Evolutionary conservation across 2,329 filamentous ascomycete species (phyloP).

Genomic region (Trichoderma aggressivum): DNA sequence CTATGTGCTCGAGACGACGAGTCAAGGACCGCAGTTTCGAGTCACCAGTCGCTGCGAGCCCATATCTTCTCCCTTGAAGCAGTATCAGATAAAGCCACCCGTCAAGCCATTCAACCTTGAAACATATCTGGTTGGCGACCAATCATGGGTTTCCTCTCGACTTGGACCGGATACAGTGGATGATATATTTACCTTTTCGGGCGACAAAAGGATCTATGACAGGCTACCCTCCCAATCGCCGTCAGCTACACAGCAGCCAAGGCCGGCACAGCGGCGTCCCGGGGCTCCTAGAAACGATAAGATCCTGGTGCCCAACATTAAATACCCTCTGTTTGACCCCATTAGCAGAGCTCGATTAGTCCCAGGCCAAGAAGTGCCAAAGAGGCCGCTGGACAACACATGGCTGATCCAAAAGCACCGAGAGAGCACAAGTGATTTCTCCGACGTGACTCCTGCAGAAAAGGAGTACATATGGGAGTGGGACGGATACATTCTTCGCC

Average conservation of each 20-base stretch:
- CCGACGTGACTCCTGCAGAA: constrained; percentile 51
- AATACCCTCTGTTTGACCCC: constrained; percentile 54
- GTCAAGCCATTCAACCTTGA: constrained; percentile 45
- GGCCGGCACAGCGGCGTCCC: constrained; percentile 8
- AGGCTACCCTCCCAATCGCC: constrained; percentile 28
- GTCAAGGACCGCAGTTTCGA: constrained; percentile 38
- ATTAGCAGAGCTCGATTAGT: constrained; percentile 52
- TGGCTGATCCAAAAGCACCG: constrained; percentile 60
- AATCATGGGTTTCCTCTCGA: constrained; percentile 44
- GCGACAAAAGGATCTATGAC: constrained; percentile 22
- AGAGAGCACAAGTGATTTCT: constrained; percentile 55
- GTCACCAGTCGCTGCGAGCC: constrained; percentile 35
- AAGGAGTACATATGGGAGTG: constrained; percentile 58
- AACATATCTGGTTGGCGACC: constrained; percentile 43
- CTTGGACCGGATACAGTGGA: constrained; percentile 35
- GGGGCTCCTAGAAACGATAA: constrained; percentile 27
- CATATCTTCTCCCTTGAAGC: constrained; percentile 33
- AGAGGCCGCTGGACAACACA: constrained; percentile 42
- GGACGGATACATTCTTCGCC: constrained; percentile 53
- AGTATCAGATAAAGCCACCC: constrained; percentile 43
- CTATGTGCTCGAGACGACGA: constrained; percentile 38
- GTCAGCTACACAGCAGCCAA: constrained; percentile 18
- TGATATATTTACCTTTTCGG: constrained; percentile 27
- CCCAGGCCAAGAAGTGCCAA: constrained; percentile 47
- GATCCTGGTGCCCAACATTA: constrained; percentile 47